A percentile compares a stretch with the other conserved stretches of the same genome.
phyloP scores from a whole-genome alignment of 331 rosid species.

The Rhamnella rubrinervis region DNA sequence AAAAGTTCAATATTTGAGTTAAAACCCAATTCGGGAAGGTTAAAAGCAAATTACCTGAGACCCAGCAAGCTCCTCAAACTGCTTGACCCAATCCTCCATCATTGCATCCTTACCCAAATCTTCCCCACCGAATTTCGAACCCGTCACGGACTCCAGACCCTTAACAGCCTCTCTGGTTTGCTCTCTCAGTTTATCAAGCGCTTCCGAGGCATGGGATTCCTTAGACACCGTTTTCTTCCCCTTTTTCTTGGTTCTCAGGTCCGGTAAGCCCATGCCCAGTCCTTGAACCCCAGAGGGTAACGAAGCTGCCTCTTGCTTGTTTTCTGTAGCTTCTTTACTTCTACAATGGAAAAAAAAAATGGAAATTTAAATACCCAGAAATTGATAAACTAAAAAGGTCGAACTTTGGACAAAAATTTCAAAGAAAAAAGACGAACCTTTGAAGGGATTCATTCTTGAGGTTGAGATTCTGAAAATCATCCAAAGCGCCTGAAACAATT shows the following conservation, averaged over 20 bases:
- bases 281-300: conserved; percentile 81
- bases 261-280: conserved; percentile 84
- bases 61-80: conserved; percentile 82
- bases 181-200: conserved; percentile 87
- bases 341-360: conserved; percentile 17
- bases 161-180: conserved; percentile 87
- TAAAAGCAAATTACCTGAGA: conserved; percentile 56
- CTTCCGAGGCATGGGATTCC: conserved; percentile 80
- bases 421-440: conserved; percentile 35
- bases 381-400: neutral
- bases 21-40: neutral
- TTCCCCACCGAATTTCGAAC: conserved; percentile 38
- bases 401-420: neutral
- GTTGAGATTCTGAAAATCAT: conserved; percentile 81
- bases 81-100: conserved; percentile 98
- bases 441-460: conserved; percentile 45
- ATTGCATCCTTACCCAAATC: conserved; percentile 55
- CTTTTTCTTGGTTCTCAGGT: conserved; percentile 70
- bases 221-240: conserved; percentile 53
- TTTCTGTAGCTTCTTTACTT: conserved; percentile 35
- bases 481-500: conserved; percentile 78
- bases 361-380: conserved; percentile 11
- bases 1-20: neutral
- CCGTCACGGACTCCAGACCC: conserved; percentile 61
- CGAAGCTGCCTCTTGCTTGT: conserved; percentile 32